Conservation (phyloP, 257 asterid species). For the Capsicum baccatum region DNA sequence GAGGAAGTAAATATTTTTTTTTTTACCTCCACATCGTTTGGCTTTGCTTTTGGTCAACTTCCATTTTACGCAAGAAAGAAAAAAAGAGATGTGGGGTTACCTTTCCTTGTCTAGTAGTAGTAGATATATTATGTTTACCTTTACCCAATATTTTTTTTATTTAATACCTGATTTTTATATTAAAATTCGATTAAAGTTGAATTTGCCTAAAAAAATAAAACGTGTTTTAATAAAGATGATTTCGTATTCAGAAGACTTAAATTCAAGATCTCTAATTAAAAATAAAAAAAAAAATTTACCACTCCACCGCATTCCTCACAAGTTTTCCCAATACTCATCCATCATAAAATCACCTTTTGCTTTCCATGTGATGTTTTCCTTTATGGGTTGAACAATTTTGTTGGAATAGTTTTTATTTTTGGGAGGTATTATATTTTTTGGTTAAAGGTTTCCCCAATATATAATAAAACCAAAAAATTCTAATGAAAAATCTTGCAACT, state of each 20-base stretch:
- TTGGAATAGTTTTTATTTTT: not conserved
- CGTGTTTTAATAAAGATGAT: too few species aligned
- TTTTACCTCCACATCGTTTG: not conserved
- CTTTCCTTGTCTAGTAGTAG: not conserved
- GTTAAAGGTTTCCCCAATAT: too few species aligned
- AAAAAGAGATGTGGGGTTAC: not conserved
- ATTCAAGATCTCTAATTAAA: too few species aligned
- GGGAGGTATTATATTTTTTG: too few species aligned
- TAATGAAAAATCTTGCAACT: too few species aligned
- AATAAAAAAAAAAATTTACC: too few species aligned
- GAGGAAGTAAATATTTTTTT: not conserved
- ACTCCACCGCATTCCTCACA: too few species aligned
- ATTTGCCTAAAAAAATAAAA: too few species aligned
- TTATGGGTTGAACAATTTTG: not conserved
- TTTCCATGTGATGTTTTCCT: not conserved
- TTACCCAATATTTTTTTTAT: not conserved
- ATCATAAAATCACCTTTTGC: constrained; percentile 19
- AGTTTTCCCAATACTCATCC: not conserved
- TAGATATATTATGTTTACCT: not conserved
- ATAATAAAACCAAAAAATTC: too few species aligned
- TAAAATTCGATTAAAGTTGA: too few species aligned
- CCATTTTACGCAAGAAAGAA: not conserved
- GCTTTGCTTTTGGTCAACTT: not conserved
- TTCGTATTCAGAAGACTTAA: too few species aligned
- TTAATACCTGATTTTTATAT: too few species aligned